A percentile compares a stretch with the other conserved stretches of the same genome.
Evolutionary conservation across 2,329 filamentous ascomycete species (phyloP).

Genomic region (Penicillium capsulatum): DNA sequence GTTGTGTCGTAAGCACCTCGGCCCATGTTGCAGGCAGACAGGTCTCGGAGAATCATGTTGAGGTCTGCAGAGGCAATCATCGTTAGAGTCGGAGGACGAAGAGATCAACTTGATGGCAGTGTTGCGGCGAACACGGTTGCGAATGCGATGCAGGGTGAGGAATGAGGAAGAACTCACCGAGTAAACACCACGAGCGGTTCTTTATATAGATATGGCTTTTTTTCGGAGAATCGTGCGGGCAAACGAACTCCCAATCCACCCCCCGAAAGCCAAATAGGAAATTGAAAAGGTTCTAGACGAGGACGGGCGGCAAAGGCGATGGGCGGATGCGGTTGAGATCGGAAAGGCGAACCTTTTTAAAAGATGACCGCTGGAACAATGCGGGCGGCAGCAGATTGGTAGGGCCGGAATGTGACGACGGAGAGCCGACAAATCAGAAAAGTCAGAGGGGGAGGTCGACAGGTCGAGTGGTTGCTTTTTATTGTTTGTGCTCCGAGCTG

Average conservation of each 20-base stretch:
- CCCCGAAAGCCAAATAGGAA: slow-evolving; percentile 16
- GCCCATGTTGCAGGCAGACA: slow-evolving; percentile 47
- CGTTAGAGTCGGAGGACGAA: slow-evolving; percentile 21
- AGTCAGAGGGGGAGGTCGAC: slow-evolving; percentile 10
- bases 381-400: slow-evolving; percentile 24
- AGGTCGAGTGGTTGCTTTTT: slow-evolving; percentile 26
- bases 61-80: slow-evolving; percentile 32
- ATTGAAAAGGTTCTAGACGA: slow-evolving; percentile 21
- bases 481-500: slow-evolving; percentile 14
- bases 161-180: slow-evolving; percentile 22
- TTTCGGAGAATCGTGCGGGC: slow-evolving; percentile 11
- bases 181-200: slow-evolving; percentile 19
- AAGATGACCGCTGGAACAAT: slow-evolving; percentile 25
- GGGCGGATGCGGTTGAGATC: slow-evolving; percentile 35
- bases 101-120: slow-evolving; percentile 2
- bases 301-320: slow-evolving; percentile 25
- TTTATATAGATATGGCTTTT: slow-evolving; percentile 21
- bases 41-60: slow-evolving; percentile 41
- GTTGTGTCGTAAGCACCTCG: slow-evolving; percentile 52
- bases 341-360: slow-evolving; percentile 36
- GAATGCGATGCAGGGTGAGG: slow-evolving; percentile 7
- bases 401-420: slow-evolving; percentile 34
- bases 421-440: slow-evolving; percentile 19
- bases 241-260: slow-evolving; percentile 25
- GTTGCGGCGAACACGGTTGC: slow-evolving; percentile 3